Evolutionary conservation across 169 alveolate species (phyloP).

Genomic region (Cystoisospora suis): DNA sequence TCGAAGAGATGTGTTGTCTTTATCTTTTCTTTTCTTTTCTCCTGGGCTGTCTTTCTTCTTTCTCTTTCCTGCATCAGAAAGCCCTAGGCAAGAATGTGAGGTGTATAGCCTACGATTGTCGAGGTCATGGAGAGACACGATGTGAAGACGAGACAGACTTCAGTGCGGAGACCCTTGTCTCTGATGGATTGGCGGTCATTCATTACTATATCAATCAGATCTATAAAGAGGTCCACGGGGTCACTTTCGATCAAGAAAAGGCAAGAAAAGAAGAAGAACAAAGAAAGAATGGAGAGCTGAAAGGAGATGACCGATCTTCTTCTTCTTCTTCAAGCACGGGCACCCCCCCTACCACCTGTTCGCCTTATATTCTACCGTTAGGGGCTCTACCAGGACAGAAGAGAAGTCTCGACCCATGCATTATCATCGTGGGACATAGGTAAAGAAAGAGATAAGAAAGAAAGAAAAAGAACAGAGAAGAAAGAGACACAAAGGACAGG

Average conservation of each 20-base stretch:
- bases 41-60: background rate
- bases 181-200: conserved; percentile 58
- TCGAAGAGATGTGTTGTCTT: background rate
- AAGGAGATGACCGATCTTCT: too few relatives aligned
- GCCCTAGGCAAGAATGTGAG: conserved; percentile 42
- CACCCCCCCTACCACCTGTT: background rate
- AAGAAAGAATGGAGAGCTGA: too few relatives aligned
- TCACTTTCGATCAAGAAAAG: too few relatives aligned
- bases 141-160: conserved; percentile 56
- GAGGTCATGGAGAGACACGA: conserved; percentile 63
- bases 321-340: too few relatives aligned
- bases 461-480: background rate
- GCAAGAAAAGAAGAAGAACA: background rate
- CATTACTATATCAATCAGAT: conserved; percentile 33
- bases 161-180: conserved; percentile 48
- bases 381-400: background rate
- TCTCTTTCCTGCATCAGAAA: background rate
- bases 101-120: conserved; percentile 58
- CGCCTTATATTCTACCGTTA: background rate
- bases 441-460: background rate
- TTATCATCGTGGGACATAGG: conserved; percentile 13
- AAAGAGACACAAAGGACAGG: background rate
- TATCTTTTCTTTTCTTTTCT: background rate
- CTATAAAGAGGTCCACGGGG: background rate
- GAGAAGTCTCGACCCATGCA: conserved; percentile 6